Percentiles rank a stretch among this genome's conserved stretches.
These are phyloP conservation scores for Flaveria floridana DNA, from an alignment of 140 eudicot species.

Conservation along the genomic window DNA sequence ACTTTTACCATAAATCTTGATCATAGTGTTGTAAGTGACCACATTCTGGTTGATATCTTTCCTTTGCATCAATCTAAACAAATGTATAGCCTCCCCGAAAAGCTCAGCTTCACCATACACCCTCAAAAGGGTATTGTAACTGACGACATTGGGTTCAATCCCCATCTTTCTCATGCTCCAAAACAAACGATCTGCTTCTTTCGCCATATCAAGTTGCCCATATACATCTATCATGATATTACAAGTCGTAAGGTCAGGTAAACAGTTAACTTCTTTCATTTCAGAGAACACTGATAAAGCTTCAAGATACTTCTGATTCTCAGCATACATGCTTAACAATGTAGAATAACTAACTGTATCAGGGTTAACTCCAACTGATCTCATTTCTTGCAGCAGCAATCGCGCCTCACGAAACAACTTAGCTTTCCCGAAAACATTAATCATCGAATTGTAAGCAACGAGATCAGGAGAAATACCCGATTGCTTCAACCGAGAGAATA, in stretches of 20 bases:
- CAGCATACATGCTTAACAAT: conserved; percentile 63
- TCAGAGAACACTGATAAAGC: conserved; percentile 76
- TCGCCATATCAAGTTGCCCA: conserved; percentile 92
- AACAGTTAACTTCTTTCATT: conserved; percentile 63
- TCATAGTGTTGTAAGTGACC: conserved; percentile 82
- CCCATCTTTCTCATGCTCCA: conserved; percentile 88
- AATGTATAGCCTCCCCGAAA: conserved; percentile 92
- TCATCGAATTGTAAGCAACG: conserved; percentile 84
- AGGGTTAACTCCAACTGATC: conserved; percentile 53
- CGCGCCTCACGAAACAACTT: conserved; percentile 76
- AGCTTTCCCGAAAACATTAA: conserved; percentile 86
- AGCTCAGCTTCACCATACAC: conserved; percentile 99
- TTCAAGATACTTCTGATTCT: conserved; percentile 69
- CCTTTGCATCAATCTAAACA: conserved; percentile 91
- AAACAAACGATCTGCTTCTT: conserved; percentile 82
- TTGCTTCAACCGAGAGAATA: conserved; percentile 66
- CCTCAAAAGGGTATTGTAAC: conserved; percentile 82
- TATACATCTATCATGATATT: conserved; percentile 91
- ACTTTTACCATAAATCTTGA: conserved; percentile 77
- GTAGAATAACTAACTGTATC: conserved; percentile 86
- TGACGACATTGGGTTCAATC: conserved; percentile 89
- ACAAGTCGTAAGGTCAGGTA: conserved; percentile 74
- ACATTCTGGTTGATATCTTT: conserved; percentile 74
- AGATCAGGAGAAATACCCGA: conserved; percentile 75
- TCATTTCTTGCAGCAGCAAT: conserved; percentile 64